Evolutionary conservation across 805 yeast species (phyloP).

Genomic region (Candida fluviatilis): DNA sequence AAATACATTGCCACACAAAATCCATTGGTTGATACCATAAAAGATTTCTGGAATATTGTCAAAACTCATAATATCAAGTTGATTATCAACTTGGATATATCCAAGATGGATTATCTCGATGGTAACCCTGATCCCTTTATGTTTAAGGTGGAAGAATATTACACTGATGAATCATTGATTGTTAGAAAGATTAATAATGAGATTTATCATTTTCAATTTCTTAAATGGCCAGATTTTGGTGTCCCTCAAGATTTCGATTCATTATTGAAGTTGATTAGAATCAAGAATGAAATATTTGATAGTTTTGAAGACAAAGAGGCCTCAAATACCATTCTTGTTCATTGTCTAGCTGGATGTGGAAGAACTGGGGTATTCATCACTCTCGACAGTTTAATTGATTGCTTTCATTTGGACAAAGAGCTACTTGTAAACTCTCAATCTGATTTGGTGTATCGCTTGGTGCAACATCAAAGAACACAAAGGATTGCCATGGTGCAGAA

Average conservation of each 20-base stretch:
- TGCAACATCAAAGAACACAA: conserved; percentile 66
- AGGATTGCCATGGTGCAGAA: conserved; percentile 83
- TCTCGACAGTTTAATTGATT: conserved; percentile 36
- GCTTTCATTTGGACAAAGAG: conserved; percentile 11
- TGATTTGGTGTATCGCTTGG: conserved; percentile 60
- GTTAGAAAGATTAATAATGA: conserved; percentile 12
- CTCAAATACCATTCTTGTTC: conserved; percentile 30
- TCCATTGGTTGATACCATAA: conserved; percentile 37
- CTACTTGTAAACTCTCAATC: conserved; percentile 13
- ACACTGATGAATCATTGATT: conserved; percentile 12
- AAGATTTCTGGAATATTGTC: conserved; percentile 42
- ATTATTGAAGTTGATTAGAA: conserved; percentile 27
- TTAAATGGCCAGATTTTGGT: conserved; percentile 47
- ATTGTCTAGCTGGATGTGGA: conserved; percentile 61
- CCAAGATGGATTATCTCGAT: conserved; percentile 15
- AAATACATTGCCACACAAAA: conserved; percentile 44
- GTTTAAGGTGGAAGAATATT: no score
- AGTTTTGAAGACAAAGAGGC: conserved; percentile 6
- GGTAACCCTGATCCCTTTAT: conserved; percentile 9
- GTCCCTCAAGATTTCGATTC: conserved; percentile 31
- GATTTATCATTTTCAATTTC: conserved; percentile 37
- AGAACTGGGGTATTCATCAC: conserved; percentile 52
- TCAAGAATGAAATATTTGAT: conserved; percentile 25
- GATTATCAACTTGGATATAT: conserved; percentile 18
- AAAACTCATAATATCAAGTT: conserved; percentile 30